These are phyloP conservation scores for Epicoccum nigrum DNA, from an alignment of 2,329 filamentous ascomycete species.

Conservation along the genomic window DNA sequence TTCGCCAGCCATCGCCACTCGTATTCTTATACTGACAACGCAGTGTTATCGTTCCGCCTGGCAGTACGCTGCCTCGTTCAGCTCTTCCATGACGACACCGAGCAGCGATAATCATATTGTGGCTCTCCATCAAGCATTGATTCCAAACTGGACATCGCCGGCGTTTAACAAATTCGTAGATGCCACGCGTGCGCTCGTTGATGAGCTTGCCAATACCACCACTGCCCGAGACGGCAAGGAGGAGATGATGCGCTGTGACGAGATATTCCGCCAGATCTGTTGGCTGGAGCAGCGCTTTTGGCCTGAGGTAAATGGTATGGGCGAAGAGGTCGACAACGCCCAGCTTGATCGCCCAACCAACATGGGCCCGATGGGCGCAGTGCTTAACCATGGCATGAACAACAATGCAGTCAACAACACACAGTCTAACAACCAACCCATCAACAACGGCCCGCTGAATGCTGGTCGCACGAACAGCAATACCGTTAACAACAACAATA, in stretches of 20 bases:
- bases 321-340: constrained; percentile 50
- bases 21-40: constrained; percentile 13
- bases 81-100: constrained; percentile 44
- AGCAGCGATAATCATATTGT: constrained; percentile 53
- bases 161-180: constrained; percentile 59
- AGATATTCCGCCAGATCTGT: constrained; percentile 55
- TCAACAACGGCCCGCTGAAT: constrained; percentile 23
- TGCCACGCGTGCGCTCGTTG: constrained; percentile 55
- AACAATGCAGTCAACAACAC: constrained; percentile 22
- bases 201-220: constrained; percentile 57
- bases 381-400: constrained; percentile 31
- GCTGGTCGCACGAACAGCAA: constrained; percentile 19
- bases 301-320: constrained; percentile 58
- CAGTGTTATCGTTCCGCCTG: constrained; percentile 56
- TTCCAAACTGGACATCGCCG: constrained; percentile 59
- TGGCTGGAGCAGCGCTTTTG: constrained; percentile 57
- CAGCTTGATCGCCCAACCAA: constrained; percentile 27
- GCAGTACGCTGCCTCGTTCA: constrained; percentile 56
- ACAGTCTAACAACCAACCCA: constrained; percentile 6
- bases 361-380: constrained; percentile 24
- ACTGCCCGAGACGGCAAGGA: constrained; percentile 55
- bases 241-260: constrained; percentile 55
- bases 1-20: not conserved
- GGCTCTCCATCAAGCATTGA: constrained; percentile 57
- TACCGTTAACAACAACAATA: constrained; percentile 21